Evolutionary conservation across 2,329 filamentous ascomycete genomes (phyloP), one percentile per base, ranked within the genome.

Genomic region (Fusarium fujikuroi): DNA sequence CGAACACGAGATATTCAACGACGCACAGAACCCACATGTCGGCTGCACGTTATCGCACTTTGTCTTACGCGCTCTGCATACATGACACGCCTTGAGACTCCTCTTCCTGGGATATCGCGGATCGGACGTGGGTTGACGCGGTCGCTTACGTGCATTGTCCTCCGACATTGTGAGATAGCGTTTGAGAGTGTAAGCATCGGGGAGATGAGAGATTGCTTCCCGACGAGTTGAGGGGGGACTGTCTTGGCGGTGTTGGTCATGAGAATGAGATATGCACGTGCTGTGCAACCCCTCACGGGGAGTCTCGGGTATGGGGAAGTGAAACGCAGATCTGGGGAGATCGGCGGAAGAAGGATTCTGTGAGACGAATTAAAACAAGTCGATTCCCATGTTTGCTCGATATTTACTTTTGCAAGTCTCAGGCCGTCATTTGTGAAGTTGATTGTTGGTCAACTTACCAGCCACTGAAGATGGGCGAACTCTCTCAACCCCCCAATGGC

Each of bases 41-140:
- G 81, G 81, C 44, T 80, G 79, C 12, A 77, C 76, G 60, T 83
- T 83, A 62, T 83, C 81, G 69, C 81, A 83, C 58, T 83, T 83
- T 28, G 80, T 83, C 67, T 81, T 81, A 15, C 81, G 71, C 9
- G 77, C 77, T 4, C 81, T 79, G 73, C 81, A 83, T 4, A 81
- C 78, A 61, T 81, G 77, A 37, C 81, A 83, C 8, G 81, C 81
- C 30, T 75, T 78, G 12, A 81, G 69, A 36, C 80, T 81, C 25
- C 81, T 75, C 64, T 81, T 82, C 18, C 81, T 70, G 16, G 76
- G 76, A 49, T 78, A 78, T 14, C 69, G 69, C 8, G 66, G 34
- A 56, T 78, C 76, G 9, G 75, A 74, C 11, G 64, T 21, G 10
- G 68, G 59, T 43, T 67, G 68, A 18, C 63, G 61, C 44, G 74